Base-by-base conservation (phyloP, 352 stramenopile genomes). In the Phytopythium chamaehyphon region DNA sequence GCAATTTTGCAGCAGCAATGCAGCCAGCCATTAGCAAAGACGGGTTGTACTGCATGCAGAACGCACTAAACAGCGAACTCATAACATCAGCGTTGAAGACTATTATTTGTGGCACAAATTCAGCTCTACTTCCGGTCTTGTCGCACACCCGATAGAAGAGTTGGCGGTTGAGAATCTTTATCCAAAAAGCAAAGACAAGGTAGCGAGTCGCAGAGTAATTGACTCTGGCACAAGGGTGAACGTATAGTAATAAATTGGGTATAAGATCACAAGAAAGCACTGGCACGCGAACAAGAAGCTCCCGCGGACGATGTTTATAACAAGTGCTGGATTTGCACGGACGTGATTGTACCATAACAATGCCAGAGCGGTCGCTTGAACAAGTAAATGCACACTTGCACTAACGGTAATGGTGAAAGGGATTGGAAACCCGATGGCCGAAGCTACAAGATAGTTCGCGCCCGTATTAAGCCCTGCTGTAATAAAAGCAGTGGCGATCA, bases 71-170 rank as follows among this genome's bases (percentile, higher is more conserved):
- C 22, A 73, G 31, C 1, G 60, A 60, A 38, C 64, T 61, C 16
- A 73, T 54, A 16, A 66, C 40, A 24, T 69, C 64, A 6, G 63
- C 51, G 23, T 69, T 73, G 53, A 73, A 66, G 22, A 68, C 59
- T 9, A 73, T 61, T 2, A 62, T 50, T 3, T 56, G 54, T 11
- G 64, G 60, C 12, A 66, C 54, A 2, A 35, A 47, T 39, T 64
- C 46, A 8, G 35, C 46, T 16, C 57, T 16, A 47, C 39, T 16
- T 61, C 49, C 1, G 42, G 26, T 12, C 45, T 51, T 62, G 2
- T 51, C 54, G 7, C 56, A 53, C 39, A 61, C 57, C 9, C 60
- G 35, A 14, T 71, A 51, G 18, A 62, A 58, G 14, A 46, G 52
- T 51, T 40, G 28, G 16, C 10, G 57, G 54, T 19, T 55, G 57